Conservation (phyloP, 306 rosid species). For the Pueraria montana region DNA sequence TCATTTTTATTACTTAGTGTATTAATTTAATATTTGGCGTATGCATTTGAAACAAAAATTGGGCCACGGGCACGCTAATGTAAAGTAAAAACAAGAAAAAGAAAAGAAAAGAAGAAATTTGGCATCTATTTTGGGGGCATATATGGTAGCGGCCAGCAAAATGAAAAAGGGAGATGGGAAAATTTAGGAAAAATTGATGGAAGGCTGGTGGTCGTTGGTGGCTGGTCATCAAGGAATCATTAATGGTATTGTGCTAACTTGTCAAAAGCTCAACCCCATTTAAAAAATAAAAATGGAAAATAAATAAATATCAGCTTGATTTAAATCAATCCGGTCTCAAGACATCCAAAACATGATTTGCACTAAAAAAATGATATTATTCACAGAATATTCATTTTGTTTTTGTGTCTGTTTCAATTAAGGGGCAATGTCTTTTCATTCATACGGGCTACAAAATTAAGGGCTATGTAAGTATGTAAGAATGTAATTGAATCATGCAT, state of each 20-base stretch:
- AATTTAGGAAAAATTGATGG: slow-evolving; percentile 19
- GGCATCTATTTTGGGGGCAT: background rate
- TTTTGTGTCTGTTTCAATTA: background rate
- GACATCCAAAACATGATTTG: background rate
- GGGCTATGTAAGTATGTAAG: too few species aligned
- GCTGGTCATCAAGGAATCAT: slow-evolving; percentile 51
- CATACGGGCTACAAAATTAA: too few species aligned
- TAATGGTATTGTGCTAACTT: slow-evolving; percentile 38
- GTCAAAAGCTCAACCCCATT: slow-evolving; percentile 39
- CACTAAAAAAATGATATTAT: background rate
- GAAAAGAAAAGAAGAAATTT: background rate
- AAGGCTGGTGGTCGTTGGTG: slow-evolving; percentile 52
- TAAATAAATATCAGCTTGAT: background rate
- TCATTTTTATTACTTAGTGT: background rate
- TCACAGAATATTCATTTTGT: background rate
- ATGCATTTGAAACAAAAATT: background rate
- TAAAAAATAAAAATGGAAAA: background rate
- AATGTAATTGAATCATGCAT: background rate
- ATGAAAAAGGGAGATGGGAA: background rate
- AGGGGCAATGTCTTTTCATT: background rate
- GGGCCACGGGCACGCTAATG: slow-evolving; percentile 18
- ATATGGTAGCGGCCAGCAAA: background rate
- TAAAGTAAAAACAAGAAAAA: background rate
- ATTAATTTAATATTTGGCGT: background rate
- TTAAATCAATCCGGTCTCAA: background rate